Conservation (phyloP, 2,329 filamentous ascomycete genomes). For the Metarhizium anisopliae region DNA sequence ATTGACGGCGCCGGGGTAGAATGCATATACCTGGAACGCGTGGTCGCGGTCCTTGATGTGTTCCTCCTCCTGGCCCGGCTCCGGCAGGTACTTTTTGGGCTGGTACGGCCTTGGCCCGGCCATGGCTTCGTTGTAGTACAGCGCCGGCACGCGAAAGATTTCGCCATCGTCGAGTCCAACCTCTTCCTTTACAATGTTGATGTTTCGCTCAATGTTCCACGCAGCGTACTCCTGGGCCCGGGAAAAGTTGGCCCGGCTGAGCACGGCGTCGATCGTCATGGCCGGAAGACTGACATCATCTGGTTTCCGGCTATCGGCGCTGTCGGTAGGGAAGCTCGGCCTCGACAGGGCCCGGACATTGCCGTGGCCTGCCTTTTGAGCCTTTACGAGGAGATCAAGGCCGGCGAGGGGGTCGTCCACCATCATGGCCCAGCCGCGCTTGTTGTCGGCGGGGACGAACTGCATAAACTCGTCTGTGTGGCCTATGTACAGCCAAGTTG, state of each 20-base stretch:
- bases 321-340: neutral
- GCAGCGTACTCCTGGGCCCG: constrained; percentile 4
- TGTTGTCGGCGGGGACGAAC: constrained; percentile 16
- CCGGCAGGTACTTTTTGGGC: neutral
- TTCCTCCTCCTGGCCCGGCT: neutral
- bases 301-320: too few species aligned
- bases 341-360: neutral
- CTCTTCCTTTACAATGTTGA: constrained; percentile 13
- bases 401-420: constrained; percentile 15
- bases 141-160: constrained; percentile 13
- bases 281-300: neutral
- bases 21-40: constrained; percentile 6
- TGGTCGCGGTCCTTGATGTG: neutral
- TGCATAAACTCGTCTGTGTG: constrained; percentile 20
- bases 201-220: constrained; percentile 11
- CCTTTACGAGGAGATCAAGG: constrained; percentile 14
- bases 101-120: neutral
- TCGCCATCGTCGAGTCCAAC: constrained; percentile 12
- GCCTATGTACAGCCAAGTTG: constrained; percentile 15
- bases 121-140: constrained; percentile 8
- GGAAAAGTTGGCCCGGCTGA: neutral
- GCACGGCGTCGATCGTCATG: constrained; percentile 4
- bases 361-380: constrained; percentile 16
- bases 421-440: constrained; percentile 17
- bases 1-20: constrained; percentile 14